Conservation (phyloP, 371 early-diverging fungal genomes). For the Mucor piriformis region DNA sequence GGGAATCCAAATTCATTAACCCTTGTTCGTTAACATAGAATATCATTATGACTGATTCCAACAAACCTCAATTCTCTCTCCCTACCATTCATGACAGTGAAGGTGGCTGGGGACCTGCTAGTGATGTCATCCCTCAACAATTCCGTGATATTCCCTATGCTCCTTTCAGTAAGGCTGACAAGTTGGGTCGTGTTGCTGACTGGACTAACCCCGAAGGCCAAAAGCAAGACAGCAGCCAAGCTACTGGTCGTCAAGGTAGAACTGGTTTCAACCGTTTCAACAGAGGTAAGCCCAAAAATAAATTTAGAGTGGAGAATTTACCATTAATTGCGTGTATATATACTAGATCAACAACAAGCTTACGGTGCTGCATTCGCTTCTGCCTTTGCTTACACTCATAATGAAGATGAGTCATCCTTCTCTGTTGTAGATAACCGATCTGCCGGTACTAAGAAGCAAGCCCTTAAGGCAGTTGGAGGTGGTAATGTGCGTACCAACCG, state of each 20-base stretch:
- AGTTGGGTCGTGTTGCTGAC: conserved; percentile 92
- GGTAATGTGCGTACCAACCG: conserved; percentile 35
- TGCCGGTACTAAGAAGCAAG: conserved; percentile 70
- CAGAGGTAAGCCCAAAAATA: conserved; percentile 47
- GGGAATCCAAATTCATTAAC: too few species aligned
- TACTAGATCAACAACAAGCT: conserved; percentile 72
- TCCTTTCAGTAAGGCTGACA: conserved; percentile 94
- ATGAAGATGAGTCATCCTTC: conserved; percentile 94
- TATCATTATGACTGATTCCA: conserved; percentile 26
- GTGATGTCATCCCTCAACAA: conserved; percentile 55
- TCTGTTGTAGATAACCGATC: conserved; percentile 92
- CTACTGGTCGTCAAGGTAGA: conserved; percentile 55
- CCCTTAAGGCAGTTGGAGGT: conserved; percentile 57
- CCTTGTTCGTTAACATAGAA: not conserved
- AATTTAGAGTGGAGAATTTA: too few species aligned
- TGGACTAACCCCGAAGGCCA: conserved; percentile 80
- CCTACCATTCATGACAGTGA: conserved; percentile 72
- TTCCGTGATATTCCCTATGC: conserved; percentile 93
- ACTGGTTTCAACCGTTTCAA: conserved; percentile 64
- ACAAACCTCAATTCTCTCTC: conserved; percentile 62
- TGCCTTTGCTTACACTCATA: conserved; percentile 89
- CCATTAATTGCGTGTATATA: not conserved
- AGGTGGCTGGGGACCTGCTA: conserved; percentile 81
- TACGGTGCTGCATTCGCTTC: conserved; percentile 88
- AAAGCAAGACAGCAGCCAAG: conserved; percentile 66